Evolutionary conservation across 495 filamentous ascomycete genomes (phyloP).

Genomic region (Platismatia glauca): DNA sequence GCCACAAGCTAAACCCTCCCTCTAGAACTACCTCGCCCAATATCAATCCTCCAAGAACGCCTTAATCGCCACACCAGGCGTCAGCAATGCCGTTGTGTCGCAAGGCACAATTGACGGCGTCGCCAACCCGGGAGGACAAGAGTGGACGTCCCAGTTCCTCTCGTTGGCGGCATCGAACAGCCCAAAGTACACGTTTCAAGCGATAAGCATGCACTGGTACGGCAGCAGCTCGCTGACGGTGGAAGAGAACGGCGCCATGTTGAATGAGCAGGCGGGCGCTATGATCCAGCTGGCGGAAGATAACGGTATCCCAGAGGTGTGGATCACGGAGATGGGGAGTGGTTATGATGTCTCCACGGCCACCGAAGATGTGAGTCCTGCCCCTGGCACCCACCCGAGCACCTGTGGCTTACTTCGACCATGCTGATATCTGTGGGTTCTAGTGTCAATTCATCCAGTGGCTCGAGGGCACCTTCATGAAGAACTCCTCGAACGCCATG

Average conservation of each 20-base stretch:
- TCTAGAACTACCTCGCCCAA: not conserved
- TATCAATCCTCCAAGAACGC: not conserved
- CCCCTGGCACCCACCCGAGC: not conserved
- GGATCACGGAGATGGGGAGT: slow-evolving; percentile 1
- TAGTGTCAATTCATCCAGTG: slow-evolving; percentile 1
- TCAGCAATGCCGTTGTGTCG: not conserved
- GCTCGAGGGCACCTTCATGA: not conserved
- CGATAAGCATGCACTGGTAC: slow-evolving; percentile 2
- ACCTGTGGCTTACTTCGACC: not conserved
- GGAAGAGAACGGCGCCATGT: not conserved
- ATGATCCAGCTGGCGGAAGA: not conserved
- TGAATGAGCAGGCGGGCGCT: not conserved
- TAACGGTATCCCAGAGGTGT: not conserved
- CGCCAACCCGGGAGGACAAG: not conserved
- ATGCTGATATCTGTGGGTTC: not conserved
- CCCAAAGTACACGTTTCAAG: not conserved
- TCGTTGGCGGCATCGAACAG: not conserved
- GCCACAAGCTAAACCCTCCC: not conserved
- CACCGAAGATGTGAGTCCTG: not conserved
- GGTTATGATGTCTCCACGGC: not conserved
- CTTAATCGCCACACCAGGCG: not conserved
- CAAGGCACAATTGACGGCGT: not conserved
- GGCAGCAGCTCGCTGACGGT: not conserved
- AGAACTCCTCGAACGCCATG: not conserved
- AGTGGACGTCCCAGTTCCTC: not conserved